Evolutionary conservation across 768 basidiomycete species (phyloP).

Genomic region (Trametopsis cervina): DNA sequence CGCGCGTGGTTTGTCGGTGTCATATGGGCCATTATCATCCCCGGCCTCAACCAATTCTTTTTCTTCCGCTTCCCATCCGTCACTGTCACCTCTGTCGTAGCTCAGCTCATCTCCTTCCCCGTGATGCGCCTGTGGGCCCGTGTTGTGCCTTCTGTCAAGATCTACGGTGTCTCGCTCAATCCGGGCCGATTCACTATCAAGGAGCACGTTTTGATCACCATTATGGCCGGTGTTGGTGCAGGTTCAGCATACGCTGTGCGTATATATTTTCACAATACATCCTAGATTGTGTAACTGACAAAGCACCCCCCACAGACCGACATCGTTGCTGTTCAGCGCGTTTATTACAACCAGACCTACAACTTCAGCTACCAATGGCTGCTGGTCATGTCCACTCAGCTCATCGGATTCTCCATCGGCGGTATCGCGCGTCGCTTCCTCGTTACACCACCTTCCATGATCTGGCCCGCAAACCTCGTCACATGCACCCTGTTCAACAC

Average conservation of each 20-base stretch:
- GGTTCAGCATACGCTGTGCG: conserved; percentile 55
- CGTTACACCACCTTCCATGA: conserved; percentile 24
- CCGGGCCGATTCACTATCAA: conserved; percentile 76
- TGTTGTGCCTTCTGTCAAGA: conserved; percentile 40
- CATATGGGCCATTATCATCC: conserved; percentile 50
- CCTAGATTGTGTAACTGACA: neutral
- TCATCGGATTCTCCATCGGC: conserved; percentile 22
- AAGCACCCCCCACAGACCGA: conserved; percentile 38
- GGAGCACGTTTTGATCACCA: conserved; percentile 67
- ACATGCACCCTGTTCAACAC: conserved; percentile 66
- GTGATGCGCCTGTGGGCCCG: conserved; percentile 63
- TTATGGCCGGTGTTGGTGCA: conserved; percentile 62
- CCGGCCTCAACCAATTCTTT: conserved; percentile 45
- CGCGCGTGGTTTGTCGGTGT: conserved; percentile 72
- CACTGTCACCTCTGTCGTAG: conserved; percentile 43
- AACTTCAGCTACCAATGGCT: conserved; percentile 35
- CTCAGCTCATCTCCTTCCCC: conserved; percentile 65
- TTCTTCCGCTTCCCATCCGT: conserved; percentile 39
- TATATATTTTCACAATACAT: neutral
- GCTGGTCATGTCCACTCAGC: conserved; percentile 16
- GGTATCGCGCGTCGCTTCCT: conserved; percentile 28
- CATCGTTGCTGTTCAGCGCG: conserved; percentile 68
- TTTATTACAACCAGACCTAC: conserved; percentile 62
- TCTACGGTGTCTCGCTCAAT: conserved; percentile 60
- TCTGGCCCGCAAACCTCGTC: conserved; percentile 67